Evolutionary conservation across 768 basidiomycete species (phyloP).

Genomic region (Rubroboletus pulcherrimus): DNA sequence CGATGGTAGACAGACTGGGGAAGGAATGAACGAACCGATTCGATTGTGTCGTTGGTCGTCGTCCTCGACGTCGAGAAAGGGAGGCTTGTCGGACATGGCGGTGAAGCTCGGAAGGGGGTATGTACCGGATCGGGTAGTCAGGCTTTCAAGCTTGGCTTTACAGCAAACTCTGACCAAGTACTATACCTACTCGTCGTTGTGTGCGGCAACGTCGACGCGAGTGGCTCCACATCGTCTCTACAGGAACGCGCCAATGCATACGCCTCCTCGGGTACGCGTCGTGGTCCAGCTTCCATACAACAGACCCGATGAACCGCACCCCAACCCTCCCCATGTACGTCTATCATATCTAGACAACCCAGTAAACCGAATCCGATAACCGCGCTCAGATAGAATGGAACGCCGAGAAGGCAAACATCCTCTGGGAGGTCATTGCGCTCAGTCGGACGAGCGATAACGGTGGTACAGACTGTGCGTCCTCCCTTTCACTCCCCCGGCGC

Average conservation of each 20-base stretch:
- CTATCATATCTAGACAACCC: background rate
- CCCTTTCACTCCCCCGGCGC: background rate
- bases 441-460: constrained; percentile 69
- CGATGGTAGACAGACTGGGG: background rate
- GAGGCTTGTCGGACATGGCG: constrained; percentile 9
- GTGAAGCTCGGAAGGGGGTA: background rate
- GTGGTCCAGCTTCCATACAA: constrained; percentile 78
- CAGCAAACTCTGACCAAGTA: background rate
- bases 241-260: constrained; percentile 17
- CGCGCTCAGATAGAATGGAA: constrained; percentile 75
- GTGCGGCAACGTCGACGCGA: background rate
- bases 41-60: constrained; percentile 41
- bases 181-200: background rate
- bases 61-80: constrained; percentile 45
- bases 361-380: constrained; percentile 10
- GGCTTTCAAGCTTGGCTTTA: background rate
- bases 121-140: constrained; percentile 10
- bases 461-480: constrained; percentile 71
- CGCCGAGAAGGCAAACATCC: constrained; percentile 73
- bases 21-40: constrained; percentile 32
- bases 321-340: constrained; percentile 69
- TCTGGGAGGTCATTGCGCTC: constrained; percentile 85
- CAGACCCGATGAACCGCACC: constrained; percentile 62
- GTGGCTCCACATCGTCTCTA: background rate
- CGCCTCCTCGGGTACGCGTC: constrained; percentile 51